Conservation (phyloP, 1,139 yeast species). For the Candida smagusa region DNA sequence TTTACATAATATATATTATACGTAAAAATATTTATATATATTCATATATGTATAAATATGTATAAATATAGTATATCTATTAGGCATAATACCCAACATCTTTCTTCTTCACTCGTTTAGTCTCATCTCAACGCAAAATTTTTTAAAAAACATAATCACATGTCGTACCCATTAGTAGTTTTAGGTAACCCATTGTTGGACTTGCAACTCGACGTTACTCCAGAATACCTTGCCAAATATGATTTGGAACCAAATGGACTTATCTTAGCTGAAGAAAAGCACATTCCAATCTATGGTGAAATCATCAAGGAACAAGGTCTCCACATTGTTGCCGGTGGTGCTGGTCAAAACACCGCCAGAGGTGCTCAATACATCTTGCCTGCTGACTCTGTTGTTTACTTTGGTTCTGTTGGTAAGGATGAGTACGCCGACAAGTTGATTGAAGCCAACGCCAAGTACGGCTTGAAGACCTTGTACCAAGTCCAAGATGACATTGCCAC, state of each 20-base stretch:
- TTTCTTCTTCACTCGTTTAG: too few species aligned
- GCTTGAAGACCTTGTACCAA: slow-evolving; percentile 83
- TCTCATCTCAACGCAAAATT: too few species aligned
- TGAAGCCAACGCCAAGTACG: slow-evolving; percentile 83
- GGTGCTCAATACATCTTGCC: slow-evolving; percentile 96
- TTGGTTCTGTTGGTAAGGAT: slow-evolving; percentile 96
- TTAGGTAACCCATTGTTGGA: slow-evolving; percentile 74
- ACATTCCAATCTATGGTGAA: slow-evolving; percentile 82
- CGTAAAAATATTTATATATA: too few species aligned
- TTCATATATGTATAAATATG: too few species aligned
- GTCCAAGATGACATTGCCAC: slow-evolving; percentile 75
- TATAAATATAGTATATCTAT: too few species aligned
- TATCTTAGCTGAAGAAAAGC: slow-evolving; percentile 84
- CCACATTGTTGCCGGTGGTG: slow-evolving; percentile 93
- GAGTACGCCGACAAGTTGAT: slow-evolving; percentile 76
- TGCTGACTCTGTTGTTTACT: slow-evolving; percentile 77
- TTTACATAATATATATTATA: too few species aligned
- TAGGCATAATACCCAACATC: too few species aligned
- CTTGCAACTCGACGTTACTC: slow-evolving; percentile 75
- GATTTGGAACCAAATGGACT: slow-evolving; percentile 90
- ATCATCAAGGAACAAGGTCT: slow-evolving; percentile 59
- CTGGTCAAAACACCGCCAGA: slow-evolving; percentile 98
- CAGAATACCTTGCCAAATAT: slow-evolving; percentile 73
- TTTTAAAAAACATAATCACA: slow-evolving; percentile 8
- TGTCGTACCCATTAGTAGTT: slow-evolving; percentile 46